These are phyloP conservation scores for Fusarium zealandicum DNA, from an alignment of 2,329 filamentous ascomycete species.

Conservation along the genomic window DNA sequence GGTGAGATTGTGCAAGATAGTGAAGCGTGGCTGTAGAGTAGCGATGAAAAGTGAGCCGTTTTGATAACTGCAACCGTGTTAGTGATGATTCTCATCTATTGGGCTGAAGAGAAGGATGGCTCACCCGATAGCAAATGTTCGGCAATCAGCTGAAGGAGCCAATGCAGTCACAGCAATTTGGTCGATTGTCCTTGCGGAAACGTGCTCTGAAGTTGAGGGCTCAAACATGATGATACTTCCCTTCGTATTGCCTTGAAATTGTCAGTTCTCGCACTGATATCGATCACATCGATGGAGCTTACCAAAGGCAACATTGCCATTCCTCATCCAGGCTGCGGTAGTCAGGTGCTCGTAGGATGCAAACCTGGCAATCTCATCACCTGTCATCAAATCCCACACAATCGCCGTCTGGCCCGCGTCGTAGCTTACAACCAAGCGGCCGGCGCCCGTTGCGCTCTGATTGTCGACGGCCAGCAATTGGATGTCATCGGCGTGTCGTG, in stretches of 20 bases:
- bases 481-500: conserved; percentile 83
- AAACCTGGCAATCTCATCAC: conserved; percentile 90
- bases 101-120: conserved; percentile 30
- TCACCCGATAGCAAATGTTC: conserved; percentile 95
- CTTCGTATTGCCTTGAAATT: conserved; percentile 77
- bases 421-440: conserved; percentile 89
- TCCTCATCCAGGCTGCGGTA: conserved; percentile 92
- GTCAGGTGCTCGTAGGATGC: conserved; percentile 87
- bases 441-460: conserved; percentile 83
- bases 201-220: conserved; percentile 89
- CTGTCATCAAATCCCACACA: conserved; percentile 94
- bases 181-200: conserved; percentile 85
- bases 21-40: conserved; percentile 88
- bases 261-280: conserved; percentile 27
- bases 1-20: conserved; percentile 89
- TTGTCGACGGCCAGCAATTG: conserved; percentile 88
- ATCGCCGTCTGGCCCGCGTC: conserved; percentile 91
- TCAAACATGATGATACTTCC: conserved; percentile 96
- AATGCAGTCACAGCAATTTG: conserved; percentile 95
- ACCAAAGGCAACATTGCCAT: conserved; percentile 98
- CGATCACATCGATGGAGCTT: conserved; percentile 45
- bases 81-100: conserved; percentile 7
- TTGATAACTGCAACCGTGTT: conserved; percentile 71
- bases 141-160: conserved; percentile 86
- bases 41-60: conserved; percentile 95